Percentiles rank a stretch among this genome's conserved stretches.
Conservation (phyloP, 257 asterid genomes). For the Jasminum sambac region DNA sequence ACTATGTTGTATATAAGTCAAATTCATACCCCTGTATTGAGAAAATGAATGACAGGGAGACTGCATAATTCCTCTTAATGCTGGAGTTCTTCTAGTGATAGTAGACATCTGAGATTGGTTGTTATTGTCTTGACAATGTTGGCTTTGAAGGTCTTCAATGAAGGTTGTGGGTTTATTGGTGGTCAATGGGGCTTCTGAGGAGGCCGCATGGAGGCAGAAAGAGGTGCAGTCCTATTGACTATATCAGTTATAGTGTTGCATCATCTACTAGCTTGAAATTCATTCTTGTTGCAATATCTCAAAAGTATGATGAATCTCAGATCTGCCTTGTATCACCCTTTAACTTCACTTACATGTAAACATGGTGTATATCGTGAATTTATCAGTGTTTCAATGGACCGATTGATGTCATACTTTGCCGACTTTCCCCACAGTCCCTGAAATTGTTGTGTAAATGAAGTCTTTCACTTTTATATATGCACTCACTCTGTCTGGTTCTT, state of each 20-base stretch:
- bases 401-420: background rate
- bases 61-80: background rate
- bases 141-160: background rate
- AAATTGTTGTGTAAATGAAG: background rate
- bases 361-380: background rate
- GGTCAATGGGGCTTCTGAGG: background rate
- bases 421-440: background rate
- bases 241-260: background rate
- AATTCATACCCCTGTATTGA: background rate
- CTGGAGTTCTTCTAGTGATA: background rate
- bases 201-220: background rate
- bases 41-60: background rate
- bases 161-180: background rate
- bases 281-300: background rate
- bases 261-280: background rate
- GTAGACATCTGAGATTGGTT: background rate
- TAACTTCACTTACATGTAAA: background rate
- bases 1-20: background rate
- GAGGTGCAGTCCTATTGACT: background rate
- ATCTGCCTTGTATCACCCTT: background rate
- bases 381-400: background rate
- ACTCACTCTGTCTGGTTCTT: constrained; percentile 8
- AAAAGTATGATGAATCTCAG: background rate
- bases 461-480: background rate
- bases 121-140: background rate